Base-by-base conservation (phyloP, 2,329 filamentous ascomycete genomes). In the Trichophyton mentagrophytes region DNA sequence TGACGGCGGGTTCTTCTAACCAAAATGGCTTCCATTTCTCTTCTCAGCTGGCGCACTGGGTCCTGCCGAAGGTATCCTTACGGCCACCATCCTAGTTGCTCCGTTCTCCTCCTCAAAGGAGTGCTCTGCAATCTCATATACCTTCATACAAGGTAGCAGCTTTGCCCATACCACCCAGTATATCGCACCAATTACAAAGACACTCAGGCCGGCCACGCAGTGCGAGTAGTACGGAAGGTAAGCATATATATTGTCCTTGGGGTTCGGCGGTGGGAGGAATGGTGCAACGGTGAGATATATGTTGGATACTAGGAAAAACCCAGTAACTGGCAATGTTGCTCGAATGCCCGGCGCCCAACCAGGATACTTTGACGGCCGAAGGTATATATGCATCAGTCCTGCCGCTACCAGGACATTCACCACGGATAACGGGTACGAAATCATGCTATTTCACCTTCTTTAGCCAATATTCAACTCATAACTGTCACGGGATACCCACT, bases 81-180 rank as follows among this genome's bases (percentile, higher is more conserved):
- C 57, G 15, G 57, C 57, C 13, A 59, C 44, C 3, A 22, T 40
- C 53, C 55, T 60, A 20, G 38, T 22, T 36, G 30, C 57, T 40
- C 53, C 58, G 17, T 59, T 47, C 46, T 61, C 33, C 17, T 49
- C 44, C 1, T 58, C 42, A 33, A 78, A 69, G 0, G 73, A 76
- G 70, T 84, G 79, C 61, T 80, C 77, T 1, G 82, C 76, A 8
- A 87, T 74, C 65, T 81, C 76, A 66, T 87, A 76, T 15, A 67
- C 64, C 13, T 72, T 72, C 27, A 71, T 57, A 58, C 74, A 72
- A 0, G 79, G 79, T 62, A 80, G 62, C 5, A 80, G 57, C 7
- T 78, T 68, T 1, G 79, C 77, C 79, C 79, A 82, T 5, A 79
- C 63, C 4, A 80, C 56, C 72, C 78, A 81, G 66, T 82, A 81